phyloP scores from a whole-genome alignment of 495 filamentous ascomycete species.

The Podospora bellae-mahoneyi region DNA sequence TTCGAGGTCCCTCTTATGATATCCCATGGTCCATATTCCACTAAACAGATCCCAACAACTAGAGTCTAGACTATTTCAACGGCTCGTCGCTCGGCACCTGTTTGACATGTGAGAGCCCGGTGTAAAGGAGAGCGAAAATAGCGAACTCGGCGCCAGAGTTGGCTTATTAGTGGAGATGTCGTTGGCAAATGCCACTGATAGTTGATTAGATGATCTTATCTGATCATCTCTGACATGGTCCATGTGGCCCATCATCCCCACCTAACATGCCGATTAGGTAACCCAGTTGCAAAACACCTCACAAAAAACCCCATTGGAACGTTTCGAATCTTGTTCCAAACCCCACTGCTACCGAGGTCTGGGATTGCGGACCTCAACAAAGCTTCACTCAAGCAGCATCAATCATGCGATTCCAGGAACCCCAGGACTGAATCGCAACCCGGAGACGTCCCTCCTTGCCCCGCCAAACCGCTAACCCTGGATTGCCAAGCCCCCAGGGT shows the following conservation, averaged over 20 bases:
- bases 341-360: constrained; percentile 3
- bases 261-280: background rate
- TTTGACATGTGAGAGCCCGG: background rate
- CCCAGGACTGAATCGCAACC: background rate
- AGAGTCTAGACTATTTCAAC: background rate
- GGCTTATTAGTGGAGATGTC: background rate
- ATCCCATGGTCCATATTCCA: too few species aligned
- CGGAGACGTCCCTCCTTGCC: too few species aligned
- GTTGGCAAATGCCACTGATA: background rate
- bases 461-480: background rate
- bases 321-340: constrained; percentile 2
- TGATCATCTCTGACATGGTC: background rate
- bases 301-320: background rate
- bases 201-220: background rate
- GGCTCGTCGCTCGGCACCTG: background rate
- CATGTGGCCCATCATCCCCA: background rate
- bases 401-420: background rate
- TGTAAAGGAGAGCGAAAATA: background rate
- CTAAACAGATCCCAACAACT: background rate
- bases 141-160: background rate
- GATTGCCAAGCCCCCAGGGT: background rate
- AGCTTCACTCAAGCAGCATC: background rate
- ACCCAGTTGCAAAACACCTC: background rate
- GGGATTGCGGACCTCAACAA: background rate
- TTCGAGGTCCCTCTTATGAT: too few species aligned